Conservation (phyloP, 306 rosid species). For the Cotoneaster glaucophyllus region DNA sequence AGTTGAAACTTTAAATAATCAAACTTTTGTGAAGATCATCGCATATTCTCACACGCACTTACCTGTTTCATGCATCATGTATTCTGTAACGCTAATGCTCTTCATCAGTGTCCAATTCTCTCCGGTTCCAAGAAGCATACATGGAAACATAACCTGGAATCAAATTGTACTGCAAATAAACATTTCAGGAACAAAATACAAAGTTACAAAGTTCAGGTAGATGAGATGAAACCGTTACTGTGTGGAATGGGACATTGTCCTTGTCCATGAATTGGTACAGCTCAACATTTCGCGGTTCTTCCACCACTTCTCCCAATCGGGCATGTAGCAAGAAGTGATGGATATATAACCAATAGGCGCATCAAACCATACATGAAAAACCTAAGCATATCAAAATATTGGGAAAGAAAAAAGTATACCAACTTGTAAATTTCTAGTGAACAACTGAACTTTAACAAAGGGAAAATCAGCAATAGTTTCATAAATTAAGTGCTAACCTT, state of each 20-base stretch:
- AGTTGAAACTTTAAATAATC: neutral
- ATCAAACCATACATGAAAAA: constrained; percentile 86
- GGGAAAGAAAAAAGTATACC: neutral
- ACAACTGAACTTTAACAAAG: neutral
- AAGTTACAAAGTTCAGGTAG: neutral
- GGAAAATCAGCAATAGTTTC: neutral
- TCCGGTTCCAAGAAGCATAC: constrained; percentile 56
- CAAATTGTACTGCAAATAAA: constrained; percentile 4
- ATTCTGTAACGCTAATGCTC: constrained; percentile 71
- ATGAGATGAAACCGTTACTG: constrained; percentile 35
- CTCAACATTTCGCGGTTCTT: constrained; percentile 73
- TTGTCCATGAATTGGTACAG: constrained; percentile 77
- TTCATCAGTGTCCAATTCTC: constrained; percentile 76
- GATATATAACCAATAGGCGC: constrained; percentile 84
- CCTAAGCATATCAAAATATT: constrained; percentile 27
- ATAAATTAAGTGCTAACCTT: constrained; percentile 35
- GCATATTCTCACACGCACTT: neutral
- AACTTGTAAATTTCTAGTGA: neutral
- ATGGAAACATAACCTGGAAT: constrained; percentile 77
- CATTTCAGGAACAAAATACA: neutral
- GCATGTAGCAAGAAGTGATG: constrained; percentile 68
- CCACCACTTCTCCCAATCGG: constrained; percentile 86
- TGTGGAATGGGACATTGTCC: constrained; percentile 83
- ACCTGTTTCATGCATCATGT: constrained; percentile 76
- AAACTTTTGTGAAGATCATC: neutral